Percentiles rank a stretch among this genome's conserved stretches.
Evolutionary conservation across 805 yeast genomes (phyloP).

Genomic region (Sungouiozyma intestinalis): DNA sequence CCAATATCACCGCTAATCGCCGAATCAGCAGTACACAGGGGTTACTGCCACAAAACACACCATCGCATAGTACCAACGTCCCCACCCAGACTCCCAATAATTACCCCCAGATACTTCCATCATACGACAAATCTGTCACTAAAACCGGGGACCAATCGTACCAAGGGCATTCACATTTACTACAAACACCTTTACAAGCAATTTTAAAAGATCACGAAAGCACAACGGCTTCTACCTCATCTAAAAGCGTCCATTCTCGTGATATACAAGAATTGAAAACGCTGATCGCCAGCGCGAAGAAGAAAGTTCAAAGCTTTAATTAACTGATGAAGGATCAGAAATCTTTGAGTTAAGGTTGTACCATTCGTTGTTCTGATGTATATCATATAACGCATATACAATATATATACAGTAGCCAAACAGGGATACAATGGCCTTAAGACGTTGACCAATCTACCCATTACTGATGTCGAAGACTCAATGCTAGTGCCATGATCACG

Average conservation of each 20-base stretch:
- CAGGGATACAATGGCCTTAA: no score
- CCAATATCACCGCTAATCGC: neutral
- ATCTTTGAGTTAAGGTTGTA: no score
- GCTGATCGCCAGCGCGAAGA: conserved; percentile 22
- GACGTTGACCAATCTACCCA: no score
- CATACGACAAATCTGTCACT: neutral
- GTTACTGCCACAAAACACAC: conserved; percentile 9
- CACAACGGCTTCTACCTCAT: conserved; percentile 4
- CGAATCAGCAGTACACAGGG: conserved; percentile 8
- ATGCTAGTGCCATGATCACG: no score
- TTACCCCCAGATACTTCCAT: neutral
- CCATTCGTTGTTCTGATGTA: no score
- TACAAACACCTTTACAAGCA: conserved; percentile 15
- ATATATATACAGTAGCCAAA: no score
- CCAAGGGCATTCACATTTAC: conserved; percentile 8
- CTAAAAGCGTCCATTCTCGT: neutral
- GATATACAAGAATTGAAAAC: conserved; percentile 17
- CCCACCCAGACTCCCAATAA: conserved; percentile 3
- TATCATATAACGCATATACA: no score
- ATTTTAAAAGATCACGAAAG: neutral
- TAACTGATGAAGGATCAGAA: no score
- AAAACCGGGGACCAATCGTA: neutral
- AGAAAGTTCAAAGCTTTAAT: conserved; percentile 7
- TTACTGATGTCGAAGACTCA: no score
- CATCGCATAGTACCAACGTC: conserved; percentile 11